These are phyloP conservation scores for Colletotrichum siamense DNA, from an alignment of 2,329 filamentous ascomycete species.

Conservation along the genomic window DNA sequence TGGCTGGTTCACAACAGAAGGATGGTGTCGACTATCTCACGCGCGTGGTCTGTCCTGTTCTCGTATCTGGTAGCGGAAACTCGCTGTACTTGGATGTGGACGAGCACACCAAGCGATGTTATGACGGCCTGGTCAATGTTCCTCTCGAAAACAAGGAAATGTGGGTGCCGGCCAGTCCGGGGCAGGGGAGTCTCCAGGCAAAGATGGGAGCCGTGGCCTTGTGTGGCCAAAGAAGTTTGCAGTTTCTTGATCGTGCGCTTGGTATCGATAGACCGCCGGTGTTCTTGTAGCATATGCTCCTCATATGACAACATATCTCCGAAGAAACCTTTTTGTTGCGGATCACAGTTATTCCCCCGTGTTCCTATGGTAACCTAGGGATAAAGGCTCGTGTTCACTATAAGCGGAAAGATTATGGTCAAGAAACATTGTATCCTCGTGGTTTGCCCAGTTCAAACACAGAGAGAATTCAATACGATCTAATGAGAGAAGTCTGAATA, in stretches of 20 bases:
- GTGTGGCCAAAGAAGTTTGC: conserved; percentile 25
- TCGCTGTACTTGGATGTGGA: conserved; percentile 24
- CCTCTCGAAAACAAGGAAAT: conserved; percentile 22
- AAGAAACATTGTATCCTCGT: too few species aligned
- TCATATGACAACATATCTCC: neutral
- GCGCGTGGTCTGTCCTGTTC: conserved; percentile 29
- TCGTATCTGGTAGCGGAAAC: conserved; percentile 30
- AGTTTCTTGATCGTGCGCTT: conserved; percentile 27
- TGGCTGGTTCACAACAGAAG: neutral
- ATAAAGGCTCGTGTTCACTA: too few species aligned
- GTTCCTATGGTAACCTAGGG: too few species aligned
- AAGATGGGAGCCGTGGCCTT: conserved; percentile 28
- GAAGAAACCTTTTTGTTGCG: too few species aligned
- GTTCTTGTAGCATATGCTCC: neutral
- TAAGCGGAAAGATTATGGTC: too few species aligned
- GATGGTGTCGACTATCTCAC: conserved; percentile 23
- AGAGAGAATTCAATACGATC: too few species aligned
- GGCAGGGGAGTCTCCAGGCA: conserved; percentile 26
- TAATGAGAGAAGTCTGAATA: neutral
- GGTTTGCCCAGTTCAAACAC: too few species aligned
- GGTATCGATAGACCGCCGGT: neutral
- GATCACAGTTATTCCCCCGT: too few species aligned
- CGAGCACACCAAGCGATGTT: conserved; percentile 11
- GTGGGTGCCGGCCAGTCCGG: conserved; percentile 23
- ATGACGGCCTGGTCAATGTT: conserved; percentile 15